Evolutionary conservation across 1,139 yeast species (phyloP).

Genomic region (Wickerhamomyces sp.): DNA sequence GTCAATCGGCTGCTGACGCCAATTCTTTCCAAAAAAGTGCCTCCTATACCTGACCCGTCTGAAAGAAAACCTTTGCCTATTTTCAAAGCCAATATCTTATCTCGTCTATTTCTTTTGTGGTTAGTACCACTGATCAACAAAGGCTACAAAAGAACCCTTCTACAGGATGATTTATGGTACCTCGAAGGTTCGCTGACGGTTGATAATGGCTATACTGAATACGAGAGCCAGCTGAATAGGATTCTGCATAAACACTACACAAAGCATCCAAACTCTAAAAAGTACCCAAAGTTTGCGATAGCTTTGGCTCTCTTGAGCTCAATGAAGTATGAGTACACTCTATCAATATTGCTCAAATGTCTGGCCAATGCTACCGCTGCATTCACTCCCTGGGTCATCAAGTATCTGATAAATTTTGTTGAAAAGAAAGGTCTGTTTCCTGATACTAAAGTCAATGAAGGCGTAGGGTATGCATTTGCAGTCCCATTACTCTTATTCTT

Average conservation of each 20-base stretch:
- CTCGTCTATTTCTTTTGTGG: background rate
- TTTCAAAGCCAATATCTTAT: background rate
- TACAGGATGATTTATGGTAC: background rate
- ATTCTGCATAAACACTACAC: background rate
- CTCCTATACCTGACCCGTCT: background rate
- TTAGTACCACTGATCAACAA: background rate
- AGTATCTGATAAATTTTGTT: conserved; percentile 44
- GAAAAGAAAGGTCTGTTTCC: conserved; percentile 30
- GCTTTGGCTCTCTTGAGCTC: conserved; percentile 46
- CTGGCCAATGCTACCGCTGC: conserved; percentile 38
- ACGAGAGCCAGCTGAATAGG: background rate
- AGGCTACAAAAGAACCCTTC: background rate
- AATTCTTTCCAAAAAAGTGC: background rate
- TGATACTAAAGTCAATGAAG: conserved; percentile 33
- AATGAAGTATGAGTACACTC: conserved; percentile 43
- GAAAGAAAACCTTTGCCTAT: background rate
- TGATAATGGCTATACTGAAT: background rate
- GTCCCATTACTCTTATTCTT: conserved; percentile 40
- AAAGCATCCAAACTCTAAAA: background rate
- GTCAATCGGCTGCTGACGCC: background rate
- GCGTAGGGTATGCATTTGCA: conserved; percentile 56
- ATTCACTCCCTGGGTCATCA: conserved; percentile 43
- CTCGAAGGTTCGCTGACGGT: background rate
- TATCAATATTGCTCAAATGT: conserved; percentile 37
- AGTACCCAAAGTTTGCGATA: conserved; percentile 25